Evolutionary conservation across 2,329 filamentous ascomycete species (phyloP), one percentile per base, ranked within the genome.

Genomic region (Stagonosporopsis cucurbitacearum): DNA sequence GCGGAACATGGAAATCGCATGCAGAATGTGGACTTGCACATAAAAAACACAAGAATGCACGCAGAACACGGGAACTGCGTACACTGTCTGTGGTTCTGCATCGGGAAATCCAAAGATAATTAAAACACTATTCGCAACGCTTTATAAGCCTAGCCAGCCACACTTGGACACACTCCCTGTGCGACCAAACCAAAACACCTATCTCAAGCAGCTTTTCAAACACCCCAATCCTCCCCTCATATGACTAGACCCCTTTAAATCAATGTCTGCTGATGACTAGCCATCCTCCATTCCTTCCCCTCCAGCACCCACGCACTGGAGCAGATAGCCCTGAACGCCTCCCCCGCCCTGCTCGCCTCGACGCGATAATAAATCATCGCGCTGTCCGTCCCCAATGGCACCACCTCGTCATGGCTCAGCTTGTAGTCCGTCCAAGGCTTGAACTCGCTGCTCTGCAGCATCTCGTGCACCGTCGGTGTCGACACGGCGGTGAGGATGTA

Each of bases 401-500:
- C 17, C 3, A 70, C 66, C 41, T 70, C 64, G 39, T 70, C 66
- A 22, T 71, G 69, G n/a, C 63, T 68, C 19, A 71, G 58, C 5
- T 45, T 63, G 46, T 69, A 70, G 8, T 57, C 60, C n/a, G 56
- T 53, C 67, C 68, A 71, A 2, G 67, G 63, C 25, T 55, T 52
- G 54, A 64, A 69, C 1, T 64, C 54, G 26, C 53, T 26, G 17
- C 59, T 50, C 46, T 64, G 52, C 23, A 70, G 54, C 63, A 66
- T 63, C 8, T 63, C 57, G 32, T 64, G 57, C 11, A 67, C 44
- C 8, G 62, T 58, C 1, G 67, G 67, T 1, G 63, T 74, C 9
- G 68, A 72, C 6, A 71, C 71, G 3, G 72, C 71, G 1, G 67
- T 66, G 26, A 76, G 71, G 3, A 64, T 69, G 30, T 71, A 68